Evolutionary conservation across 1,284 basidiomycete genomes (phyloP).

Genomic region (Trametes sp.): DNA sequence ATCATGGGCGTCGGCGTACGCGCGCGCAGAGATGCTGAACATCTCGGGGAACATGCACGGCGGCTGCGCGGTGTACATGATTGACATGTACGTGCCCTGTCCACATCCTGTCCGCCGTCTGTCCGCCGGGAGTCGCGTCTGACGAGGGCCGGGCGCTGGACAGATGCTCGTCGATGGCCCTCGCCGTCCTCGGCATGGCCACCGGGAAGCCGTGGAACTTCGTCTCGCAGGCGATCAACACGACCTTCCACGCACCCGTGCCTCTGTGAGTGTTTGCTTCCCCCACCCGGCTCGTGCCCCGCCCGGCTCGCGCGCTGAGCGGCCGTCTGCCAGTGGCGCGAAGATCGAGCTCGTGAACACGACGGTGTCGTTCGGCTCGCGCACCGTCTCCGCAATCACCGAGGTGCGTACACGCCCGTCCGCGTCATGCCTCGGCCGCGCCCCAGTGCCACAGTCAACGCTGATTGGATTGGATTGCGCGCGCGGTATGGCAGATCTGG

Average conservation of each 20-base stretch:
- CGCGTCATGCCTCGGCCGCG: background rate
- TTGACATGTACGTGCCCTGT: constrained; percentile 61
- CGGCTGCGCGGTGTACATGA: constrained; percentile 69
- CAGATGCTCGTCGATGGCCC: constrained; percentile 23
- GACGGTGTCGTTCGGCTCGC: constrained; percentile 25
- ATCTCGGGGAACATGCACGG: constrained; percentile 75
- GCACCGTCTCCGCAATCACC: constrained; percentile 23
- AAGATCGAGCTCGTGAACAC: constrained; percentile 27
- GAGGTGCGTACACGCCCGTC: constrained; percentile 17
- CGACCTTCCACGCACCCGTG: constrained; percentile 27
- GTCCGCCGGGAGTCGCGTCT: too few species aligned
- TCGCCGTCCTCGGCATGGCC: constrained; percentile 17
- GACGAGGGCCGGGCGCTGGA: background rate
- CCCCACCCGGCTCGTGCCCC: background rate
- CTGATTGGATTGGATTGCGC: too few species aligned
- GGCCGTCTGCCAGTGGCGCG: constrained; percentile 15
- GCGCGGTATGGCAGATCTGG: constrained; percentile 43
- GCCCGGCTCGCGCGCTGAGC: background rate
- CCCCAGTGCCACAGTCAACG: background rate
- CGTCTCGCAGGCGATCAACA: constrained; percentile 24
- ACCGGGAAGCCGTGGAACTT: constrained; percentile 17
- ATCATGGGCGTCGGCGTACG: background rate
- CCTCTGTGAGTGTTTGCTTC: constrained; percentile 18
- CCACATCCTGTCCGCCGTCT: background rate
- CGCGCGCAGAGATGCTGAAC: constrained; percentile 64